Evolutionary conservation across 139 green algal species (phyloP).

Genomic region (Coccomyxa sp.): DNA sequence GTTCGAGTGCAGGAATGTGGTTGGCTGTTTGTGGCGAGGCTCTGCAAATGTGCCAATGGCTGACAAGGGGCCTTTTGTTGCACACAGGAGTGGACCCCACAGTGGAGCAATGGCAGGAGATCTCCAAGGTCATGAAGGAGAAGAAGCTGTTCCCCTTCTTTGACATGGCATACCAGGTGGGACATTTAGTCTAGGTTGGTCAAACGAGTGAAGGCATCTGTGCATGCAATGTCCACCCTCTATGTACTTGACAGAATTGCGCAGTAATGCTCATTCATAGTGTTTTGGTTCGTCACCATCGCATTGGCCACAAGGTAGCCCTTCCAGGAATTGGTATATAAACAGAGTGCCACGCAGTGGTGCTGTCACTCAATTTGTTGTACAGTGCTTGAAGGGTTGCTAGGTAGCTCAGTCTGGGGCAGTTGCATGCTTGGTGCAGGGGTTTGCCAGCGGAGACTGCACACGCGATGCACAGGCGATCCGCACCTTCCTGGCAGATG

Average conservation of each 20-base stretch:
- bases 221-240: background rate
- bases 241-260: background rate
- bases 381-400: no score
- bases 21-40: no score
- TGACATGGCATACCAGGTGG: conserved; percentile 89
- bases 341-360: no score
- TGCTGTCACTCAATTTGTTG: no score
- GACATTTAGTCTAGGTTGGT: background rate
- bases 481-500: conserved; percentile 70
- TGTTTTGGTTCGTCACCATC: no score
- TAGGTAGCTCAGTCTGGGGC: no score
- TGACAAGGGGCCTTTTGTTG: conserved; percentile 12
- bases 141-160: conserved; percentile 84
- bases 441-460: conserved; percentile 85
- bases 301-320: background rate
- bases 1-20: no score
- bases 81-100: conserved; percentile 83
- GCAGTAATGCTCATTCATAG: no score
- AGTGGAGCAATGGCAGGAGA: conserved; percentile 70
- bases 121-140: conserved; percentile 61
- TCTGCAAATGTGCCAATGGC: no score
- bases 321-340: background rate
- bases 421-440: conserved; percentile 37
- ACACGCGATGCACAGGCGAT: conserved; percentile 71
- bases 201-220: background rate